Evolutionary conservation across 2,329 filamentous ascomycete species (phyloP).

Genomic region (Ophiostoma sp.): DNA sequence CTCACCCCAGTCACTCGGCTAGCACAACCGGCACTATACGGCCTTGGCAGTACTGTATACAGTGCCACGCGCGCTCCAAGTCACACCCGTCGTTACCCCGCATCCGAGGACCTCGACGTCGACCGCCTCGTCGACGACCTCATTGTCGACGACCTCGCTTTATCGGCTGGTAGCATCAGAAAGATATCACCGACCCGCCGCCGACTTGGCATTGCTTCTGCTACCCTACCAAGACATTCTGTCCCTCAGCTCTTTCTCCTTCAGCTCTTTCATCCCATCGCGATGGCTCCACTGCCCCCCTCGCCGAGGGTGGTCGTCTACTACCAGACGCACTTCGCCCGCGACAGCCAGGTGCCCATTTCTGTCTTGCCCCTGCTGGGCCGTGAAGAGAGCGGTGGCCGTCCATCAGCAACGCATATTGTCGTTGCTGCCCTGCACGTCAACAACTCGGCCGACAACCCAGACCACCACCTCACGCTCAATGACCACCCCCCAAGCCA

Average conservation of each 20-base stretch:
- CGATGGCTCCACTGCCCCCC: constrained; percentile 30
- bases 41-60: neutral
- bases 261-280: neutral
- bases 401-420: constrained; percentile 55
- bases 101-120: neutral
- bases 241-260: neutral
- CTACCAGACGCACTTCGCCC: constrained; percentile 41
- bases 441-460: constrained; percentile 44
- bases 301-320: constrained; percentile 34
- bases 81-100: constrained; percentile 9
- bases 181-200: neutral
- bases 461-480: constrained; percentile 50
- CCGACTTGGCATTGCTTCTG: neutral
- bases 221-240: neutral
- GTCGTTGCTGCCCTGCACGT: constrained; percentile 75
- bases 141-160: too few relatives aligned
- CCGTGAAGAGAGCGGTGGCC: neutral
- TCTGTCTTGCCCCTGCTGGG: constrained; percentile 40
- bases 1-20: neutral
- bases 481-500: constrained; percentile 67
- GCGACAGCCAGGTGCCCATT: constrained; percentile 33
- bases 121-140: too few relatives aligned
- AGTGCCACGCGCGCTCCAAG: neutral
- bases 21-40: neutral
- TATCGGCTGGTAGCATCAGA: neutral